A percentile compares a stretch with the other conserved stretches of the same genome.
These are phyloP conservation scores for Corylus americana DNA, from an alignment of 306 rosid species.

Conservation along the genomic window DNA sequence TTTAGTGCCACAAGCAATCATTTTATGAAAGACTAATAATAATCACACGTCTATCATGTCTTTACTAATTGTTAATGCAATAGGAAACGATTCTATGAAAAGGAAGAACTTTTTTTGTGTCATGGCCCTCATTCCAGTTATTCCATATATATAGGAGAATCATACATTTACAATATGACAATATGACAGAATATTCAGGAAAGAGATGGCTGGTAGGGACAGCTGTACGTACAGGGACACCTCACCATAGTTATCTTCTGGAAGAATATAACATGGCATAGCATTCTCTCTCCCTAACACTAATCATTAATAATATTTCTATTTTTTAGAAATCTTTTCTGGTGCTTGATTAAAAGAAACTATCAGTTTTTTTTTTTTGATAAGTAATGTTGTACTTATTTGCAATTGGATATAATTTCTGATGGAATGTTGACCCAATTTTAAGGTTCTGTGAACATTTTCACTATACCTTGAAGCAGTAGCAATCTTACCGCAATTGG, in stretches of 20 bases:
- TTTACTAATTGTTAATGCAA: background rate
- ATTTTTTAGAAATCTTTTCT: background rate
- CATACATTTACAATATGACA: background rate
- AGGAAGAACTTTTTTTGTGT: background rate
- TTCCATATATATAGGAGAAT: background rate
- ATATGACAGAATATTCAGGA: background rate
- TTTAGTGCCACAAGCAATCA: background rate
- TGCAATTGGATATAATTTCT: background rate
- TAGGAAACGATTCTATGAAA: no score
- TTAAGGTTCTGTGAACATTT: slow-evolving; percentile 28
- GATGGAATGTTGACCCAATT: background rate
- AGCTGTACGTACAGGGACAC: background rate
- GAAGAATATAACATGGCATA: background rate
- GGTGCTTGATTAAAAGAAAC: background rate
- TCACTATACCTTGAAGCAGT: slow-evolving; percentile 35
- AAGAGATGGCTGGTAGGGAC: background rate
- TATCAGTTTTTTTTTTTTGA: background rate
- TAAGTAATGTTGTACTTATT: background rate
- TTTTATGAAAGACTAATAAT: background rate
- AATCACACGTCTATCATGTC: background rate
- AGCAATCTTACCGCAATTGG: slow-evolving; percentile 35
- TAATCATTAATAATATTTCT: background rate
- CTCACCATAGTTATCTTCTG: background rate
- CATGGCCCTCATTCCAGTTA: background rate
- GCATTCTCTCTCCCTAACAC: background rate